Base-by-base conservation (phyloP, 2,329 filamentous ascomycete species). In the Celoporthe dispersa region DNA sequence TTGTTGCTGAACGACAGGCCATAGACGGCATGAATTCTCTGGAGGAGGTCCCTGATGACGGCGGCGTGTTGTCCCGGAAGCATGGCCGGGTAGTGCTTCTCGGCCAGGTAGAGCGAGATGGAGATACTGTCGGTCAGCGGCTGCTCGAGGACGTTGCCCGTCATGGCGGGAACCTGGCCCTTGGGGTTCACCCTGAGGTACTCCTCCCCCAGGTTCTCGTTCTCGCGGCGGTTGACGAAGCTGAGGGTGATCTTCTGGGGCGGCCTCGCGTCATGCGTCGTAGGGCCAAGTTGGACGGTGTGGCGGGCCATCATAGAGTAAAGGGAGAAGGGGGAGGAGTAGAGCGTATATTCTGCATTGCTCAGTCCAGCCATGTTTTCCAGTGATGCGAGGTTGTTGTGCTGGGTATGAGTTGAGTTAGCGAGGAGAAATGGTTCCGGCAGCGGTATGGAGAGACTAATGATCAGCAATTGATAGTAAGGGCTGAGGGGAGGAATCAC, bases 301-400 rank as follows among this genome's bases (percentile, higher is more conserved):
- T 57, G 53, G 53, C 53, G 53, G 53, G 53, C 53, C 53, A 57
- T 57, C 53, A 57, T 57, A 14, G 53, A 57, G 25, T 57, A 57
- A 6, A 57, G 53, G 53, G 53, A 57, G 53, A 57, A 57, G 4
- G 53, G 53, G 25, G 53, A 57, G 12, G 53, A 57, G 53, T 57
- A 57, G 53, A 57, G 53, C 25, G 25, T 57, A 31, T 57, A 57
- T 12, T 57, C 53, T 57, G 53, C 53, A 57, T 57, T 25, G 28
- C 5, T 16, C 53, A 57, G 19, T 22, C 16, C 53, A 31, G n/a
- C 28, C 53, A 57, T 57, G n/a, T 57, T 48, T 9, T n/a, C 19
- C 12, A 19, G 22, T 48, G 8, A 11, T 48, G 11, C 22, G 16
- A 2, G 41, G 14, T 44, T 19, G 41, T 44, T n/a, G 8, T n/a